Evolutionary conservation across 148 eudicot genomes (phyloP).

Genomic region (Pharnaceum exiguum): DNA sequence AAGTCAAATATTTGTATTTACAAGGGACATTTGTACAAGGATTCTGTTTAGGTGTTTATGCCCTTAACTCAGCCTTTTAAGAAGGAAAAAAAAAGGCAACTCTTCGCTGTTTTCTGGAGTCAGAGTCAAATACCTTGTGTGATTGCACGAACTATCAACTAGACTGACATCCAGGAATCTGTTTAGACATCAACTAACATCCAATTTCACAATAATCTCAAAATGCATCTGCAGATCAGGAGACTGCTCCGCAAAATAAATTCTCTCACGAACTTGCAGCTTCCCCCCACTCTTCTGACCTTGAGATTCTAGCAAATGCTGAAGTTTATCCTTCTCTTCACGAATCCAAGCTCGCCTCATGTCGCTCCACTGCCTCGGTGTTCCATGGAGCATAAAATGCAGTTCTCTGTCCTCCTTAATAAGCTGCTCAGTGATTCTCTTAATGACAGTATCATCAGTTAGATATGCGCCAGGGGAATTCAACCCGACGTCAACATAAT

Average conservation of each 20-base stretch:
- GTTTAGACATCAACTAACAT: conserved; percentile 35
- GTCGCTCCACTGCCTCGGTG: conserved; percentile 92
- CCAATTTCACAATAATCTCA: conserved; percentile 59
- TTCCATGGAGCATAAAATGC: conserved; percentile 70
- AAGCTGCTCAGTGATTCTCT: conserved; percentile 37
- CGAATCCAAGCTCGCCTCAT: conserved; percentile 55
- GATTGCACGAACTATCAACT: too few species aligned
- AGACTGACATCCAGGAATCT: background rate
- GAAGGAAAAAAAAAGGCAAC: too few species aligned
- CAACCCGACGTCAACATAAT: conserved; percentile 86
- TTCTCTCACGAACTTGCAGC: conserved; percentile 51
- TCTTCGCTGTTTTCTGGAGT: too few species aligned
- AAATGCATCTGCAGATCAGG: conserved; percentile 89
- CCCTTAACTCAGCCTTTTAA: too few species aligned
- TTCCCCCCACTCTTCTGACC: conserved; percentile 40
- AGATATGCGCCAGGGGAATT: conserved; percentile 79
- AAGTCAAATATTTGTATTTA: too few species aligned
- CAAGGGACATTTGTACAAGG: too few species aligned
- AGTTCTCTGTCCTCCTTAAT: conserved; percentile 22
- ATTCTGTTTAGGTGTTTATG: too few species aligned
- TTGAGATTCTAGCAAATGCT: conserved; percentile 35
- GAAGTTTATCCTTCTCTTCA: conserved; percentile 63
- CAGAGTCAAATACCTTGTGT: too few species aligned
- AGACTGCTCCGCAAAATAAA: conserved; percentile 46
- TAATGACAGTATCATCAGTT: conserved; percentile 41